phyloP scores from a whole-genome alignment of 345 rosid species.

The Melaleuca alternifolia region DNA sequence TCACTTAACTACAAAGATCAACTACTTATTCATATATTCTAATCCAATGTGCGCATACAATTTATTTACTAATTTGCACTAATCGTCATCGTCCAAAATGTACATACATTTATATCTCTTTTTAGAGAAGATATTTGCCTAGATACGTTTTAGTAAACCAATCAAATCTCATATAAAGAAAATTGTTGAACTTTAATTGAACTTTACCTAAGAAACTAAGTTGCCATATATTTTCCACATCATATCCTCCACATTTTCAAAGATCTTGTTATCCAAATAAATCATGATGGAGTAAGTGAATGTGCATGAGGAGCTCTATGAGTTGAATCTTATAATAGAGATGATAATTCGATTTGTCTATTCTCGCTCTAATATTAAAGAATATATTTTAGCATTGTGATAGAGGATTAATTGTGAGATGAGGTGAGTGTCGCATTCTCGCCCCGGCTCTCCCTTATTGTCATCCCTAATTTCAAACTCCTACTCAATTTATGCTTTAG shows the following conservation, averaged over 20 bases:
- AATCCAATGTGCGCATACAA: background rate
- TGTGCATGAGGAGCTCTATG: background rate
- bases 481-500: background rate
- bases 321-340: background rate
- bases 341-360: fast-evolving
- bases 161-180: background rate
- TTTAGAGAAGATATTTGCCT: background rate
- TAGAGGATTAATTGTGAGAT: background rate
- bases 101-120: background rate
- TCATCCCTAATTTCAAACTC: background rate
- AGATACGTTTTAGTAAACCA: background rate
- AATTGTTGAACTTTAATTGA: background rate
- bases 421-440: background rate
- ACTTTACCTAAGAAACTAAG: background rate
- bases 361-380: background rate
- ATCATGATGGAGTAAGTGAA: background rate
- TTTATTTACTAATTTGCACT: background rate
- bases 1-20: background rate
- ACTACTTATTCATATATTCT: background rate
- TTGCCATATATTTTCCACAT: background rate
- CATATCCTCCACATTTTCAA: background rate
- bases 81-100: background rate
- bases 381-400: background rate
- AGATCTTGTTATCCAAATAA: background rate
- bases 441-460: background rate